A percentile compares a stretch with the other conserved stretches of the same genome.
phyloP scores from a whole-genome alignment of 768 basidiomycete genomes.

The Boletus fagicola region DNA sequence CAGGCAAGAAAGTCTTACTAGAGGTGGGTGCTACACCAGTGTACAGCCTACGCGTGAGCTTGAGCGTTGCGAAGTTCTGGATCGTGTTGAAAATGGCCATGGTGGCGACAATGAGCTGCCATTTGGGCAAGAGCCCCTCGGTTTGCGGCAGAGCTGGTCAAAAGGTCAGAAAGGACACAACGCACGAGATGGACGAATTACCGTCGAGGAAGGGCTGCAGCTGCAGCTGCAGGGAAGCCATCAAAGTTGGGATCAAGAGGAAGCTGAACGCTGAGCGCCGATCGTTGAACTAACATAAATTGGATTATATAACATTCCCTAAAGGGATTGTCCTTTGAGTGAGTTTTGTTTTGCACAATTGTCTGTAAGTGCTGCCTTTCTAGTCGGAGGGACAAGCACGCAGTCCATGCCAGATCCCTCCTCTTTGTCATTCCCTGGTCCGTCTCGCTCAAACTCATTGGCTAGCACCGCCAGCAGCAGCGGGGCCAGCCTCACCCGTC shows the following conservation, averaged over 20 bases:
- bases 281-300: constrained; percentile 13
- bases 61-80: constrained; percentile 79
- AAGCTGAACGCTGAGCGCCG: constrained; percentile 11
- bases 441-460: constrained; percentile 34
- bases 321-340: constrained; percentile 12
- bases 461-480: constrained; percentile 47
- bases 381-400: constrained; percentile 25
- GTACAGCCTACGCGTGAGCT: constrained; percentile 78
- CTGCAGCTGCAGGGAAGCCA: constrained; percentile 9
- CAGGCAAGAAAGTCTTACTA: constrained; percentile 30
- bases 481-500: constrained; percentile 50
- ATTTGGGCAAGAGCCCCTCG: constrained; percentile 75
- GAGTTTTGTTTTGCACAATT: constrained; percentile 22
- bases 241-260: background rate
- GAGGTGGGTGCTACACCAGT: constrained; percentile 39
- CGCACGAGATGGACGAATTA: background rate
- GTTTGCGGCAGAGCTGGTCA: constrained; percentile 58
- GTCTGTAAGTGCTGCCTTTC: constrained; percentile 12
- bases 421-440: constrained; percentile 25
- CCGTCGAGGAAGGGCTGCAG: constrained; percentile 25
- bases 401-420: constrained; percentile 34
- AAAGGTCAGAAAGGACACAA: background rate
- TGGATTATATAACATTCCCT: constrained; percentile 32
- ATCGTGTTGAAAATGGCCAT: constrained; percentile 82
- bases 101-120: constrained; percentile 80